Conservation (phyloP, 148 eudicot genomes). For the Cornus controversa region DNA sequence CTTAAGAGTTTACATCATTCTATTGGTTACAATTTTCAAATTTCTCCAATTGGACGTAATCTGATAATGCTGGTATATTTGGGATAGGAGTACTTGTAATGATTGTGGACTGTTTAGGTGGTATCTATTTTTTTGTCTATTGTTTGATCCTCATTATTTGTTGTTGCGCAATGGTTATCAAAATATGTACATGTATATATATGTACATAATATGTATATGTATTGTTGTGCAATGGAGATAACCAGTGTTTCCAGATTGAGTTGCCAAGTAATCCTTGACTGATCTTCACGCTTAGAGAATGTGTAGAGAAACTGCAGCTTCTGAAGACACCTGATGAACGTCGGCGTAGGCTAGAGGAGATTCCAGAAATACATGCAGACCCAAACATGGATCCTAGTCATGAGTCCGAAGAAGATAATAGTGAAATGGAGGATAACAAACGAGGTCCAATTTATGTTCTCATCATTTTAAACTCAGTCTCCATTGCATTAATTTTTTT, state of each 20-base stretch:
- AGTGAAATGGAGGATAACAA: slow-evolving; percentile 55
- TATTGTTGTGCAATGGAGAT: neutral
- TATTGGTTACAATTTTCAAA: too few relatives aligned
- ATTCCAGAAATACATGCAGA: slow-evolving; percentile 84
- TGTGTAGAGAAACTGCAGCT: slow-evolving; percentile 92
- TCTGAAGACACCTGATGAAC: slow-evolving; percentile 92
- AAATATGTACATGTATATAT: too few relatives aligned
- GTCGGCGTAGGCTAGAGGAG: slow-evolving; percentile 86
- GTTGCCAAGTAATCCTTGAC: slow-evolving; percentile 55
- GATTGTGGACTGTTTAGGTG: too few relatives aligned
- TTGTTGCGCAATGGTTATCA: too few relatives aligned
- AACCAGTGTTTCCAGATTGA: neutral
- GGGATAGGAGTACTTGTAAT: too few relatives aligned
- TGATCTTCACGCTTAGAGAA: slow-evolving; percentile 76
- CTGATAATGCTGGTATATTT: too few relatives aligned
- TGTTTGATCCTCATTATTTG: too few relatives aligned
- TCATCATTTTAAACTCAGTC: neutral
- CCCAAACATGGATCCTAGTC: slow-evolving; percentile 94
- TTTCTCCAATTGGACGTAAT: too few relatives aligned
- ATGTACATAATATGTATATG: neutral
- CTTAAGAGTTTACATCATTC: too few relatives aligned
- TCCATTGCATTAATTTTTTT: neutral
- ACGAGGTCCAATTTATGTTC: slow-evolving; percentile 46
- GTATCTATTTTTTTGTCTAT: too few relatives aligned
- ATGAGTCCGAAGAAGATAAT: slow-evolving; percentile 79